Evolutionary conservation across 495 filamentous ascomycete genomes (phyloP).

Genomic region (Annulohypoxylon maeteangense): DNA sequence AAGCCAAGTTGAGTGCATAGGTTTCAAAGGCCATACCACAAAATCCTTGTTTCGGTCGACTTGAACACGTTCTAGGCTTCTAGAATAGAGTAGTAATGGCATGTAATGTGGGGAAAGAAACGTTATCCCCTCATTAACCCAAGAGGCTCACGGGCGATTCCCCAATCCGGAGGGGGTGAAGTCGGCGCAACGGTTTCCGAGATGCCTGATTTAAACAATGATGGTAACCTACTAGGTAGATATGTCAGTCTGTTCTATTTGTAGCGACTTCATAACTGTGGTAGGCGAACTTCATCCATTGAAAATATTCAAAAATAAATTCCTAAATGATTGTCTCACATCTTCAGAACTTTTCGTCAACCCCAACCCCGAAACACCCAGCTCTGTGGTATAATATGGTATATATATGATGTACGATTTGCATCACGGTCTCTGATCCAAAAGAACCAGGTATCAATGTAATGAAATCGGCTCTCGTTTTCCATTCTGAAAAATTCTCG

Average conservation of each 20-base stretch:
- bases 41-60: conserved; percentile 5
- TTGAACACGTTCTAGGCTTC: conserved; percentile 7
- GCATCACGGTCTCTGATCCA: neutral
- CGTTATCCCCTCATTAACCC: neutral
- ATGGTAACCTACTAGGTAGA: conserved; percentile 15
- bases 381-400: neutral
- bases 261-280: neutral
- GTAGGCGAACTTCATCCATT: neutral
- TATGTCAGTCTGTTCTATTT: conserved; percentile 21
- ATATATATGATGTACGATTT: neutral
- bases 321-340: neutral
- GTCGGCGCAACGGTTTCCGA: conserved; percentile 45
- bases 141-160: conserved; percentile 26
- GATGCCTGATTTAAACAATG: conserved; percentile 13
- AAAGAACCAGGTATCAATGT: neutral
- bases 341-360: too few relatives aligned
- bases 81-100: neutral
- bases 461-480: neutral
- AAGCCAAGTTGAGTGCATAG: neutral
- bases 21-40: too few relatives aligned
- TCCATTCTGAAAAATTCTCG: neutral
- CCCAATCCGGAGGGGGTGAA: conserved; percentile 30
- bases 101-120: conserved; percentile 6
- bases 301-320: neutral
- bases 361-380: neutral